Percentiles rank a stretch among this genome's conserved stretches.
These are phyloP conservation scores for Macrocybe gigantea DNA, from an alignment of 768 basidiomycete species.

Conservation along the genomic window DNA sequence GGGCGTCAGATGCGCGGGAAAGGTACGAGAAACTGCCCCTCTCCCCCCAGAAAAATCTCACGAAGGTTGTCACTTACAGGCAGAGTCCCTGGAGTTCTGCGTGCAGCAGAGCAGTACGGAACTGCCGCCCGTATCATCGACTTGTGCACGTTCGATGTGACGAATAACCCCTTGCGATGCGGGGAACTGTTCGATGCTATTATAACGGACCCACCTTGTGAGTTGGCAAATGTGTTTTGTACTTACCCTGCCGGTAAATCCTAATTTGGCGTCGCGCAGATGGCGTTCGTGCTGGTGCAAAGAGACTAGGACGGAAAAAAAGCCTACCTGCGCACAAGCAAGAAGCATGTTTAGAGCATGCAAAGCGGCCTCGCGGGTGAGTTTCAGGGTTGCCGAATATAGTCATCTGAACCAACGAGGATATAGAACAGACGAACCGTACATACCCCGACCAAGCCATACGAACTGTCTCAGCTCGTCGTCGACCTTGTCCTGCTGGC, in stretches of 20 bases:
- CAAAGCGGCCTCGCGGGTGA: constrained; percentile 36
- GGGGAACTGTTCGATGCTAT: constrained; percentile 93
- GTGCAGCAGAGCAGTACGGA: constrained; percentile 83
- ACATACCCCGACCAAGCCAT: constrained; percentile 90
- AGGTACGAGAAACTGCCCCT: constrained; percentile 34
- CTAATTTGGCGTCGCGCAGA: constrained; percentile 38
- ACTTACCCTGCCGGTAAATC: not conserved
- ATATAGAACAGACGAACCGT: constrained; percentile 54
- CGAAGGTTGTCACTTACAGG: constrained; percentile 16
- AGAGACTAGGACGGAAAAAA: constrained; percentile 68
- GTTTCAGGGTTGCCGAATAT: constrained; percentile 14
- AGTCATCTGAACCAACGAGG: not conserved
- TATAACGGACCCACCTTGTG: constrained; percentile 91
- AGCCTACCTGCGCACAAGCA: constrained; percentile 32
- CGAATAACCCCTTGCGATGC: constrained; percentile 80
- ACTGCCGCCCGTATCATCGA: constrained; percentile 70
- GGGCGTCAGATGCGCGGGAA: constrained; percentile 97
- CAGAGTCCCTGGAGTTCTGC: constrained; percentile 62
- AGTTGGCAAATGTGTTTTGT: constrained; percentile 17
- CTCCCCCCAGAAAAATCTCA: not conserved
- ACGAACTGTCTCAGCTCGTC: constrained; percentile 83
- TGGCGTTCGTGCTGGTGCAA: constrained; percentile 87
- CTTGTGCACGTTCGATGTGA: constrained; percentile 90
- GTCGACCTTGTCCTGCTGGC: constrained; percentile 77
- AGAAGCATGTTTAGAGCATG: constrained; percentile 30